Evolutionary conservation across 371 early-diverging fungal species (phyloP), one percentile per base, ranked within the genome.

Genomic region (Mortierella sp.): DNA sequence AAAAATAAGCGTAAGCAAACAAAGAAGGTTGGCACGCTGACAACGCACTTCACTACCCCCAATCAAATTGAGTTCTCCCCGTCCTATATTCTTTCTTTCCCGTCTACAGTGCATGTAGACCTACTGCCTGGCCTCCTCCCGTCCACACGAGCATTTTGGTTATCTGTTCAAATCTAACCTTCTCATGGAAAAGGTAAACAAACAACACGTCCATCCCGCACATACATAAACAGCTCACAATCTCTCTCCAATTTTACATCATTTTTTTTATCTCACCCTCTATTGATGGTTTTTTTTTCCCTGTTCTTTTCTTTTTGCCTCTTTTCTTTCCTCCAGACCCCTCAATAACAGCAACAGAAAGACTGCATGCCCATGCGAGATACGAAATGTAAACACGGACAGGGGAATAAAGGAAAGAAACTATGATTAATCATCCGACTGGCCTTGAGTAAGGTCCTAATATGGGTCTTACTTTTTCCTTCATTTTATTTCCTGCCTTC

Each of bases 21-120:
- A 65, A 65, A 65, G 68, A 65, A 65, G 38, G 68, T 65, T 65
- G 38, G 19, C 55, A 55, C 14, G 50, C 28, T 58, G 55, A n/a
- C 55, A 10, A 55, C 24, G 24, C n/a, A 58, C 2, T 6, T 19
- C 21, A 13, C 52, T 52, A 9, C 6, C 14, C 14, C 24, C 55
- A 55, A 55, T n/a, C 55, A 55, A 55, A 55, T 63, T 63, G 63
- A 31, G 63, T 31, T 63, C 31, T 63, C 63, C 31, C 16, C 16
- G 50, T 50, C 6, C 24, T 3, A 6, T 21, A 1, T 13, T 52
- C 21, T 52, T 19, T 63, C 38, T 26, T 16, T 26, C 6, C 13
- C 28, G 60, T 60, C 60, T 26, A 57, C 57, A 57, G 57, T 26
- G 31, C 19, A 16, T 60, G 42, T 38, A 38, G 42, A 38, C 42